Evolutionary conservation across 73 alveolate species (phyloP).

Genomic region (Tetrahymena elliotti): DNA sequence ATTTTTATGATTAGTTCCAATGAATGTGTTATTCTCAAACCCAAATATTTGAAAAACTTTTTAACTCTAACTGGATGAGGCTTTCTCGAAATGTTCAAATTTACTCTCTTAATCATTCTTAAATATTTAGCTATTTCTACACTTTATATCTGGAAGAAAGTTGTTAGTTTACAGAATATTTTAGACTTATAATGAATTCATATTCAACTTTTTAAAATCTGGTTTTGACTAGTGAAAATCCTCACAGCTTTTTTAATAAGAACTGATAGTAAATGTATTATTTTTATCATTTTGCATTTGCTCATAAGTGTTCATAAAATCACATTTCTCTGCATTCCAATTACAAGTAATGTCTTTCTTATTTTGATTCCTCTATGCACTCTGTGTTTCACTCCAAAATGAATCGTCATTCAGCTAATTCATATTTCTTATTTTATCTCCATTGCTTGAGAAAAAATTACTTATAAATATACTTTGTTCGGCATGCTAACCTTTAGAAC

Average conservation of each 20-base stretch:
- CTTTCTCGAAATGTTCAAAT: neutral
- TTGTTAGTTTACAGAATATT: neutral
- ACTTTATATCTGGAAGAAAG: neutral
- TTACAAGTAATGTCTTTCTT: neutral
- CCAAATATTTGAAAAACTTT: neutral
- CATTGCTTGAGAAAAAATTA: neutral
- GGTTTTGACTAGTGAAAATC: neutral
- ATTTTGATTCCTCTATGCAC: neutral
- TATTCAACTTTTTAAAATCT: neutral
- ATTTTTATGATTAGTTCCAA: neutral
- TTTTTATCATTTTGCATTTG: neutral
- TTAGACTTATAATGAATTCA: neutral
- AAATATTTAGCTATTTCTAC: neutral
- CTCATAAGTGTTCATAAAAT: neutral
- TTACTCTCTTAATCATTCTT: neutral
- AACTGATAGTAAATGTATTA: neutral
- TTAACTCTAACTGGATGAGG: neutral
- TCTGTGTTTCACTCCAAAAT: neutral
- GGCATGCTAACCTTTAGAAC: neutral
- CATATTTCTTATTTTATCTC: neutral
- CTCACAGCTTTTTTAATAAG: neutral
- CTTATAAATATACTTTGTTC: neutral
- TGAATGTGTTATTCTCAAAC: neutral
- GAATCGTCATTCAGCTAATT: neutral
- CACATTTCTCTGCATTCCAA: neutral